phyloP scores from a whole-genome alignment of 1,139 yeast genomes.

The Debaryomyces udenii region DNA sequence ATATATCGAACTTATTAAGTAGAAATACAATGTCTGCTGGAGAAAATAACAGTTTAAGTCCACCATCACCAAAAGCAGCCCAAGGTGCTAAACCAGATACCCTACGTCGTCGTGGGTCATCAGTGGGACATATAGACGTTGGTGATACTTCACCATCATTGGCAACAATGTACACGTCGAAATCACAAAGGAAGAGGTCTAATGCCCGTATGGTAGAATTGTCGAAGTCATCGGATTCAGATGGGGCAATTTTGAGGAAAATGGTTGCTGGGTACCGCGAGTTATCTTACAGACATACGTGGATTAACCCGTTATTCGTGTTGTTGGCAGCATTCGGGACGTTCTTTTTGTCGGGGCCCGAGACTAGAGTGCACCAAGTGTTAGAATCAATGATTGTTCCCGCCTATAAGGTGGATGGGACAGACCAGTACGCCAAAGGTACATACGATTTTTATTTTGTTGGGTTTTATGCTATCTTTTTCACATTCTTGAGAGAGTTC shows the following conservation, averaged over 20 bases:
- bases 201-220: slow-evolving; percentile 37
- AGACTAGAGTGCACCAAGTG: slow-evolving; percentile 56
- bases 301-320: slow-evolving; percentile 71
- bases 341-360: slow-evolving; percentile 53
- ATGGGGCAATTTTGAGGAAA: slow-evolving; percentile 49
- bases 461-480: slow-evolving; percentile 76
- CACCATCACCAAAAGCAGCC: background rate
- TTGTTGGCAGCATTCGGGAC: slow-evolving; percentile 39
- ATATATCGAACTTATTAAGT: too few relatives aligned
- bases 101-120: slow-evolving; percentile 50
- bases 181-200: slow-evolving; percentile 36
- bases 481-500: slow-evolving; percentile 90
- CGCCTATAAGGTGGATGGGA: slow-evolving; percentile 64
- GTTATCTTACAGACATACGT: slow-evolving; percentile 69
- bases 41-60: slow-evolving; percentile 1
- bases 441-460: slow-evolving; percentile 80
- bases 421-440: slow-evolving; percentile 83
- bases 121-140: slow-evolving; percentile 58
- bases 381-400: slow-evolving; percentile 67
- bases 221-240: slow-evolving; percentile 32
- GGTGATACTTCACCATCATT: slow-evolving; percentile 62
- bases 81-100: slow-evolving; percentile 6
- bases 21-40: slow-evolving; percentile 1
- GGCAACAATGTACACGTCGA: slow-evolving; percentile 48
- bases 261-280: slow-evolving; percentile 61